Percentiles rank a stretch among this genome's conserved stretches.
These are phyloP conservation scores for Escovopsis weberi DNA, from an alignment of 2,329 filamentous ascomycete genomes.

Conservation along the genomic window DNA sequence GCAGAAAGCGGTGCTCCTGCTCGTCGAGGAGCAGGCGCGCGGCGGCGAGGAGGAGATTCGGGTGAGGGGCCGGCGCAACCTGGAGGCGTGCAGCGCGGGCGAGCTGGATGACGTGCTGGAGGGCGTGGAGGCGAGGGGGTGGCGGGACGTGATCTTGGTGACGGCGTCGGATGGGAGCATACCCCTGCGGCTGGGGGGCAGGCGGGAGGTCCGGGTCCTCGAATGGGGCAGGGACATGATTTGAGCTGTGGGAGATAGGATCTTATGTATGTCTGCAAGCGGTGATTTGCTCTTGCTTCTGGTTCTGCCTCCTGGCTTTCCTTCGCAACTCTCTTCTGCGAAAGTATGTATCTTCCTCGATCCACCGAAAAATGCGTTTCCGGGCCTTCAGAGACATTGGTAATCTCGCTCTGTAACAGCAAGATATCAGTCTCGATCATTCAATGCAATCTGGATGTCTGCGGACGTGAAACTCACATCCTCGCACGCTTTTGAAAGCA, in stretches of 20 bases:
- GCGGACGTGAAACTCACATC: no score
- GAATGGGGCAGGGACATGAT: slow-evolving; percentile 2
- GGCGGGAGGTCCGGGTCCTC: slow-evolving; percentile 1
- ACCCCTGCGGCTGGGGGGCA: slow-evolving; percentile 1
- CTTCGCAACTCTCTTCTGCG: no score
- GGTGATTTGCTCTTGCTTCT: no score
- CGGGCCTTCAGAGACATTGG: no score
- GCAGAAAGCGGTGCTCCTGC: background rate
- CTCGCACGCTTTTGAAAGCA: no score
- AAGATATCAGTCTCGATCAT: no score
- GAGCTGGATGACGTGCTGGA: slow-evolving; percentile 8
- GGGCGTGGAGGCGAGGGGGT: slow-evolving; percentile 8
- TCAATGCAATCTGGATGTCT: no score
- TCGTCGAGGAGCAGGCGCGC: background rate
- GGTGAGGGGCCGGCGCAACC: background rate
- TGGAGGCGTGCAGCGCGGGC: slow-evolving; percentile 6
- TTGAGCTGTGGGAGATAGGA: background rate
- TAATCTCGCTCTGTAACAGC: no score
- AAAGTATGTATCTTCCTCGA: no score
- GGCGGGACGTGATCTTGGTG: slow-evolving; percentile 15
- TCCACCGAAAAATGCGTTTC: no score
- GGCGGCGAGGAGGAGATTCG: background rate
- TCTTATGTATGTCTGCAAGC: no score
- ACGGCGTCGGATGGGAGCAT: slow-evolving; percentile 5
- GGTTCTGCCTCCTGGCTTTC: no score